Base-by-base conservation (phyloP, 768 basidiomycete species). In the Asterophora parasitica region DNA sequence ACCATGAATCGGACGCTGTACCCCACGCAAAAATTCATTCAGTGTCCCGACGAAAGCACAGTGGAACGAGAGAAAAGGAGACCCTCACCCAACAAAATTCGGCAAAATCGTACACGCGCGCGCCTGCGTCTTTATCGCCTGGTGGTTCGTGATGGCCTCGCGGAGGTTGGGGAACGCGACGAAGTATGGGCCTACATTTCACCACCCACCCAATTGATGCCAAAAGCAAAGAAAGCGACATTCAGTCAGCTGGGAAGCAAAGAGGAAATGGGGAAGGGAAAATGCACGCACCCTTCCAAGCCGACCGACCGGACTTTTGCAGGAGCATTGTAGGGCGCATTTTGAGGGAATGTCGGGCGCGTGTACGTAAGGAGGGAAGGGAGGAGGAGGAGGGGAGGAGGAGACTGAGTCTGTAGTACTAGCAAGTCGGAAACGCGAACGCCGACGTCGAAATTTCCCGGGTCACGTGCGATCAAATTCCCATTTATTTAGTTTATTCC, bases 21-120 rank as follows among this genome's bases (percentile, higher is more conserved):
- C 23, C 7, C 8, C 31, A 26, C 23, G 23, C 13, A 27, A 17
- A 27, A 36, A 7, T 26, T n/a, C n/a, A n/a, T n/a, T n/a, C n/a
- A n/a, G n/a, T n/a, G n/a, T n/a, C n/a, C n/a, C n/a, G n/a, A n/a
- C n/a, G n/a, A n/a, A n/a, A n/a, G n/a, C n/a, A n/a, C n/a, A n/a
- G n/a, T 0, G 30, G 12, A 27, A 9, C 26, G 7, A 32, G 13
- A 7, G 43, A 65, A n/a, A n/a, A n/a, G n/a, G n/a, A n/a, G n/a
- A n/a, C n/a, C n/a, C 86, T 51, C 58, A 93, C 92, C 95, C 95
- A 41, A 98, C 92, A 58, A 95, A 97, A 57, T 91, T 93, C 0
- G 95, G 95, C 2, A 99, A 74, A 62, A 99, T 87, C 7, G 94
- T 96, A 57, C 93, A 97, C 9, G 88, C 73, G 50, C 95, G 72